Evolutionary conservation across 106 monocot genomes (phyloP).

Genomic region (Ottelia alismoides): DNA sequence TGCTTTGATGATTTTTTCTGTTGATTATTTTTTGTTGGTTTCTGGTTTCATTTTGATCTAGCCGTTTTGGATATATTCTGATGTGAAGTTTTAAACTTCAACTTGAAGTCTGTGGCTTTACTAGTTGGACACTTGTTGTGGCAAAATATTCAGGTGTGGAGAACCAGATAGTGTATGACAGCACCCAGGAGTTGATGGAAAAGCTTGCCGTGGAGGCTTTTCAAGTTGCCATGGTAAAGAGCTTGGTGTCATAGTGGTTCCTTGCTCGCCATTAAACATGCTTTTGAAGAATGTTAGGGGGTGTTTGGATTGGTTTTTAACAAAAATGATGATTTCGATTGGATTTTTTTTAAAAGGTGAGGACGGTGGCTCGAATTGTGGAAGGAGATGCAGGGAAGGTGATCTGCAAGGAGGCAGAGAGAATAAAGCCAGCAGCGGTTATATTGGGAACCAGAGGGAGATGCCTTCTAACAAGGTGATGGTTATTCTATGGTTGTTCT

Average conservation of each 20-base stretch:
- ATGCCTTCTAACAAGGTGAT: conserved; percentile 54
- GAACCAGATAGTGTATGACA: conserved; percentile 63
- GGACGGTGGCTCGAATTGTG: conserved; percentile 54
- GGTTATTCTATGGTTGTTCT: neutral
- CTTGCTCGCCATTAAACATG: no score
- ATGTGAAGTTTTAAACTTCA: no score
- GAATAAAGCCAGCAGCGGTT: conserved; percentile 68
- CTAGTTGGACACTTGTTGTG: no score
- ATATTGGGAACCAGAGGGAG: conserved; percentile 82
- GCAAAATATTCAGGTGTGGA: conserved; percentile 50
- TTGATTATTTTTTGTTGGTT: no score
- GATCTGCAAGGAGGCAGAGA: conserved; percentile 69
- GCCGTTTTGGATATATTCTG: no score
- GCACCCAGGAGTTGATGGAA: conserved; percentile 45
- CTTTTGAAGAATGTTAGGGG: no score
- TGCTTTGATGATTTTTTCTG: no score
- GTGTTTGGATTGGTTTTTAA: no score
- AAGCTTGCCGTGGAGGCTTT: conserved; percentile 51
- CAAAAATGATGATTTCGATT: no score
- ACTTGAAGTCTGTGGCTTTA: no score
- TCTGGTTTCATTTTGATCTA: no score
- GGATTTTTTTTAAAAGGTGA: conserved; percentile 52
- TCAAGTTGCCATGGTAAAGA: conserved; percentile 38
- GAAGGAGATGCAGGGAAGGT: conserved; percentile 80
- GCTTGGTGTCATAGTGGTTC: no score